Conservation (phyloP, 179 eudicot genomes). For the Beta corolliflora region DNA sequence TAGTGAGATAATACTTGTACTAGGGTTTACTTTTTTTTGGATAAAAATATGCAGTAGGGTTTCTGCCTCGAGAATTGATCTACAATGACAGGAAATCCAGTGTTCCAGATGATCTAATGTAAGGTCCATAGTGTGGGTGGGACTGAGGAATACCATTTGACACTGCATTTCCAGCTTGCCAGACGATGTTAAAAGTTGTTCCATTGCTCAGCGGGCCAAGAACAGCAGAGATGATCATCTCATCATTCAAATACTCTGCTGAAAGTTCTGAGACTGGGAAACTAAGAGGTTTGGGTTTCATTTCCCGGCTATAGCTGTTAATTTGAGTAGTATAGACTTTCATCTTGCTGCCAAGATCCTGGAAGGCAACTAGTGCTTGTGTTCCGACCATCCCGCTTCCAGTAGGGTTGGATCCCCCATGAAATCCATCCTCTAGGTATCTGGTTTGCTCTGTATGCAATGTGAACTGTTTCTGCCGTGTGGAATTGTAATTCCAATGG, state of each 20-base stretch:
- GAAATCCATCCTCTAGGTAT: conserved; percentile 37
- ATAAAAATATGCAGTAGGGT: background rate
- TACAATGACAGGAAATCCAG: conserved; percentile 27
- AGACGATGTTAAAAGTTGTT: conserved; percentile 28
- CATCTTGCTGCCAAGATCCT: conserved; percentile 21
- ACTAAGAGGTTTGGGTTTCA: conserved; percentile 28
- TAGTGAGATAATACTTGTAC: background rate
- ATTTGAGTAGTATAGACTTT: conserved; percentile 29
- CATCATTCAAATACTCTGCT: conserved; percentile 24
- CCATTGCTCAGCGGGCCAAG: conserved; percentile 22
- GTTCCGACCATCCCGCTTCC: conserved; percentile 34
- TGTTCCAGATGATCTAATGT: conserved; percentile 22
- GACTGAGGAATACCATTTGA: conserved; percentile 29
- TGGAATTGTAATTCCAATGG: conserved; percentile 31
- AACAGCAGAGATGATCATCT: conserved; percentile 38
- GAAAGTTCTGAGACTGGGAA: conserved; percentile 31
- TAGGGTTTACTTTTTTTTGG: background rate
- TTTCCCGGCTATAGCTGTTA: conserved; percentile 21
- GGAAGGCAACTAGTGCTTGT: conserved; percentile 38
- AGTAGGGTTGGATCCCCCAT: conserved; percentile 40
- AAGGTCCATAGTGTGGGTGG: conserved; percentile 27
- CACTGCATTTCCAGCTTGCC: conserved; percentile 39
- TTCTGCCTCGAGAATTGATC: background rate
- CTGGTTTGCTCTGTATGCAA: conserved; percentile 34
- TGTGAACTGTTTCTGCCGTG: conserved; percentile 16